These are phyloP conservation scores for Corchorus olitorius DNA, from an alignment of 345 rosid genomes.

Conservation along the genomic window DNA sequence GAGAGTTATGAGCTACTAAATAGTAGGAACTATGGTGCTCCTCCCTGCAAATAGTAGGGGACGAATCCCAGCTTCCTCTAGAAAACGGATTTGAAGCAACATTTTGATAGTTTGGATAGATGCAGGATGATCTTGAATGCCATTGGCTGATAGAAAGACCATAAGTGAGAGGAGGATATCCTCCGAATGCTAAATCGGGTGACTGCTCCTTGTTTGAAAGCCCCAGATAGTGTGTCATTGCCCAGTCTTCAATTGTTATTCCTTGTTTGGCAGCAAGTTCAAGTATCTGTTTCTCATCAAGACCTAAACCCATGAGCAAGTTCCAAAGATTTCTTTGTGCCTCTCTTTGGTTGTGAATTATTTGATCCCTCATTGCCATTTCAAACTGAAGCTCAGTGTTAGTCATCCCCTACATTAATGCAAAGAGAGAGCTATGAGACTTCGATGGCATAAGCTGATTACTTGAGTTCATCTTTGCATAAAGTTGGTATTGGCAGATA, in stretches of 20 bases:
- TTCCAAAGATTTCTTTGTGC: constrained; percentile 84
- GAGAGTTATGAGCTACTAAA: constrained; percentile 49
- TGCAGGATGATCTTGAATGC: constrained; percentile 57
- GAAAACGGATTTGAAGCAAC: constrained; percentile 46
- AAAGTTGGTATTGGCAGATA: not conserved
- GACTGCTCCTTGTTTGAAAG: constrained; percentile 50
- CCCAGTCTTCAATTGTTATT: constrained; percentile 78
- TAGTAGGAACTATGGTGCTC: constrained; percentile 72
- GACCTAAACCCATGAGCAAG: constrained; percentile 74
- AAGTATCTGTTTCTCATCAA: constrained; percentile 67
- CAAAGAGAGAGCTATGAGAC: constrained; percentile 27
- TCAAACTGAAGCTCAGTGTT: constrained; percentile 93
- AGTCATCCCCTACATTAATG: constrained; percentile 70
- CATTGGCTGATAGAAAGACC: constrained; percentile 46
- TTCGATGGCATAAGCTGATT: constrained; percentile 11
- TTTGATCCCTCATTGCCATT: constrained; percentile 96
- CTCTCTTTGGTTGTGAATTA: constrained; percentile 86
- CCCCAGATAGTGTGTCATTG: constrained; percentile 43
- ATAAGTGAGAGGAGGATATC: constrained; percentile 30
- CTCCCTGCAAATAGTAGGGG: constrained; percentile 58
- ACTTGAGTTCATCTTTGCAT: not conserved
- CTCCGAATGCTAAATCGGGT: constrained; percentile 36
- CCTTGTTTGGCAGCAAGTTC: constrained; percentile 83
- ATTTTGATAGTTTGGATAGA: constrained; percentile 49
- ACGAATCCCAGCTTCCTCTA: constrained; percentile 43